Base-by-base conservation (phyloP, 192 early-diverging fungal species). In the Diversispora eburnea region DNA sequence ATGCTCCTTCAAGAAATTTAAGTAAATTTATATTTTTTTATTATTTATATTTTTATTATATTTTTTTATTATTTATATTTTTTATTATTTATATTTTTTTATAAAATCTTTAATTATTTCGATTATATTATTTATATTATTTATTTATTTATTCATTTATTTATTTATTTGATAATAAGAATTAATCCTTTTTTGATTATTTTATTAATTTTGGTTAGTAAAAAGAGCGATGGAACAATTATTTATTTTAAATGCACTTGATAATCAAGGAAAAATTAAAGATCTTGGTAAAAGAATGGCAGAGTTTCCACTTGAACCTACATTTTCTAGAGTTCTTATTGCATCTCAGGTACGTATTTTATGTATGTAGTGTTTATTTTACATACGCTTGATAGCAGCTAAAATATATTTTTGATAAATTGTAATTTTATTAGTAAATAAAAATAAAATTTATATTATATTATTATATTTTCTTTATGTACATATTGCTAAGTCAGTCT, bases 301-400 rank as follows among this genome's bases (percentile, higher is more conserved):
- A 2, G 89, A 90, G 67, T 96, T 98, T 74, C 98, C 98, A 0
- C 84, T 98, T 8, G 94, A 96, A 73, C 96, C 96, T 8, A 70
- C 90, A 0, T 94, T 88, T 78, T 85, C 98, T 49, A 97, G 93
- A 78, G 93, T 96, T 46, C 81, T 99, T 48, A 85, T 94, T 39
- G 85, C 92, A 60, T 96, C 95, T n/a, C 84, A 89, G 68, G 83
- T 82, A 76, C n/a, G n/a, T n/a, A n/a, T n/a, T n/a, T n/a, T n/a
- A n/a, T n/a, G n/a, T n/a, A n/a, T n/a, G n/a, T n/a, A n/a, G 25
- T 33, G 25, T 33, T 33, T n/a, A n/a, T 1, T 33, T 33, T 33
- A 33, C 25, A 78, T 45, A 42, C 8, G 43, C 66, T n/a, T n/a
- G n/a, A n/a, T n/a, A n/a, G n/a, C n/a, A n/a, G n/a, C 19, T 33